Conservation (phyloP, 2,329 filamentous ascomycete genomes). For the Penicillium capsulatum region DNA sequence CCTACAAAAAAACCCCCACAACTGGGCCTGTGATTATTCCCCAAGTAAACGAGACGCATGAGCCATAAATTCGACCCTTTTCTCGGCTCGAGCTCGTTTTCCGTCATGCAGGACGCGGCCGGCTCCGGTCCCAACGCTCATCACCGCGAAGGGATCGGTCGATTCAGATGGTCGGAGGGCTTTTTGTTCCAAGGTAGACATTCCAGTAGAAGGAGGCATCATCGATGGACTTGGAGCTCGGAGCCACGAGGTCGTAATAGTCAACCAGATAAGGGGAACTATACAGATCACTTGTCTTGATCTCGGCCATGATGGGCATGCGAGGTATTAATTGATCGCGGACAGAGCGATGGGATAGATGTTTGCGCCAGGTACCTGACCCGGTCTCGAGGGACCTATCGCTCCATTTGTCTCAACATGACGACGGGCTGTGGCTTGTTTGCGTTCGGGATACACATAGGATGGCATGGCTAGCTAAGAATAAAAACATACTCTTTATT, state of each 20-base stretch:
- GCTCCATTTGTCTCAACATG: too few relatives aligned
- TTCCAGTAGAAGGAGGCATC: constrained; percentile 7
- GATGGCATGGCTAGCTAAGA: too few relatives aligned
- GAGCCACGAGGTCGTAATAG: constrained; percentile 6
- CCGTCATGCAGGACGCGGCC: constrained; percentile 15
- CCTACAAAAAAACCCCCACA: constrained; percentile 6
- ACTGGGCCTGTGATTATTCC: constrained; percentile 7
- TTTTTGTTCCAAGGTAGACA: constrained; percentile 2
- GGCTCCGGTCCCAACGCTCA: constrained; percentile 14
- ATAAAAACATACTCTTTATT: too few relatives aligned
- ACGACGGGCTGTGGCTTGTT: too few relatives aligned
- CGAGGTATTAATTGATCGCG: too few relatives aligned
- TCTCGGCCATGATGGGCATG: too few relatives aligned
- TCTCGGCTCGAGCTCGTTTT: too few relatives aligned
- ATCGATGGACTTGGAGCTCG: constrained; percentile 3
- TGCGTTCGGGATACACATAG: too few relatives aligned
- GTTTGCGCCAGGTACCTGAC: too few relatives aligned
- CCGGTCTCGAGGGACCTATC: too few relatives aligned
- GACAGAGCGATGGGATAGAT: too few relatives aligned
- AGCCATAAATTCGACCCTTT: constrained; percentile 6
- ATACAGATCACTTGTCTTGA: constrained; percentile 4
- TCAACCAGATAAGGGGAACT: constrained; percentile 9
- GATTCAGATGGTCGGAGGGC: not conserved
- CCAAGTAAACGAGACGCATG: constrained; percentile 6
- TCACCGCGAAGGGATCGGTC: constrained; percentile 4